Conservation (phyloP, 108 stramenopile genomes). For the Discostella pseudostelligera region DNA sequence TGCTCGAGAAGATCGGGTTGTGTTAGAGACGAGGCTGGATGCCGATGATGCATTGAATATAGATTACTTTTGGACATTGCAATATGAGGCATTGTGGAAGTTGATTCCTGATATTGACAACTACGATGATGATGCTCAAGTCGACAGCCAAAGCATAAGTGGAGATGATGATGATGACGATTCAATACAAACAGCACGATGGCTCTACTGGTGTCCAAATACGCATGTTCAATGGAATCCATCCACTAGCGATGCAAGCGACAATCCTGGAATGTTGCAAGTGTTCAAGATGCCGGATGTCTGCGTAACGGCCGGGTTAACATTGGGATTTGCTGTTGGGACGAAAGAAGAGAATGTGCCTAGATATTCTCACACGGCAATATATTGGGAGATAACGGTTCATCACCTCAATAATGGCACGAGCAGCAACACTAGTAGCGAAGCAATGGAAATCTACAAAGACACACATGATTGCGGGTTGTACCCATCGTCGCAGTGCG, state of each 20-base stretch:
- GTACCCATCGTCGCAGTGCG: constrained; percentile 25
- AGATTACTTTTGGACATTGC: constrained; percentile 55
- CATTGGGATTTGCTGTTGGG: constrained; percentile 74
- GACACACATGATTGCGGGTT: constrained; percentile 46
- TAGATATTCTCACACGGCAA: constrained; percentile 52
- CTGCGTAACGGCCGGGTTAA: constrained; percentile 80
- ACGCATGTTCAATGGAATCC: constrained; percentile 75
- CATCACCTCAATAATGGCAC: constrained; percentile 5
- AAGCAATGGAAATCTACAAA: not conserved
- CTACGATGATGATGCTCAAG: constrained; percentile 23
- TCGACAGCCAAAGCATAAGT: constrained; percentile 10
- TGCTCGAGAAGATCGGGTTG: constrained; percentile 45
- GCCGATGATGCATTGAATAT: constrained; percentile 81
- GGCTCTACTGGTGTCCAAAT: constrained; percentile 79
- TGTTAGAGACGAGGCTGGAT: constrained; percentile 81
- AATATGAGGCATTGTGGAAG: constrained; percentile 50
- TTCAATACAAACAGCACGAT: constrained; percentile 36
- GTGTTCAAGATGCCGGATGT: constrained; percentile 43
- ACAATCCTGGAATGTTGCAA: constrained; percentile 30
- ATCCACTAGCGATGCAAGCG: constrained; percentile 25
- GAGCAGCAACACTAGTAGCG: constrained; percentile 7
- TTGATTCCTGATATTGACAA: constrained; percentile 37
- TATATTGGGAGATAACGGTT: constrained; percentile 27
- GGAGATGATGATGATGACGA: not conserved
- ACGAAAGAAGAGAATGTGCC: constrained; percentile 51